Conservation (phyloP, 2,329 filamentous ascomycete genomes). For the Aureobasidium sp. region DNA sequence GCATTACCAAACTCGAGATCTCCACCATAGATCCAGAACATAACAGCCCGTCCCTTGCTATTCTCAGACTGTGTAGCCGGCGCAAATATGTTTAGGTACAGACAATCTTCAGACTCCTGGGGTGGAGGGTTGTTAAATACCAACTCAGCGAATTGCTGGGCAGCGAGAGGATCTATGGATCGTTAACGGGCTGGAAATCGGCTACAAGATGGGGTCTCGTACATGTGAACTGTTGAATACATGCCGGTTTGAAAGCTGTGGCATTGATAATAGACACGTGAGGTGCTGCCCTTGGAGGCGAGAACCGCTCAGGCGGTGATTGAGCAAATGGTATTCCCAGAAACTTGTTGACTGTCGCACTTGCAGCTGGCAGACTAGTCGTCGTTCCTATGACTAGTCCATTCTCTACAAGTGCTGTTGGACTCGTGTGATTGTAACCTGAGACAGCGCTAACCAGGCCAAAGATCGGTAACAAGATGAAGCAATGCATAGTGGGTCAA, state of each 20-base stretch:
- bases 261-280: conserved; percentile 18
- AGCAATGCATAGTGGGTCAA: not conserved
- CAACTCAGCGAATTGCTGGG: conserved; percentile 22
- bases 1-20: conserved; percentile 24
- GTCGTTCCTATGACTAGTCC: conserved; percentile 23
- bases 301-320: conserved; percentile 24
- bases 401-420: conserved; percentile 23
- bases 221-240: conserved; percentile 25
- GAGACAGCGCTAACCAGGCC: not conserved
- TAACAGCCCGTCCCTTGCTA: conserved; percentile 21
- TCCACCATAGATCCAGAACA: conserved; percentile 30
- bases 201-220: not conserved
- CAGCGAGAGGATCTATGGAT: conserved; percentile 19
- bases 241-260: conserved; percentile 23
- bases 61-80: conserved; percentile 21
- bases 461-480: not conserved
- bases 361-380: conserved; percentile 23
- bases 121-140: conserved; percentile 26
- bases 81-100: conserved; percentile 27
- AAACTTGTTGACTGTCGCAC: conserved; percentile 26
- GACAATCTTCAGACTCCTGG: conserved; percentile 28
- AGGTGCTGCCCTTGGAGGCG: conserved; percentile 16
- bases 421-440: not conserved
- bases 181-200: not conserved
- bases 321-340: conserved; percentile 28